These are phyloP conservation scores for Sphagnum contortum DNA, from an alignment of 225 moss, liverwort and hornwort species.

Conservation along the genomic window DNA sequence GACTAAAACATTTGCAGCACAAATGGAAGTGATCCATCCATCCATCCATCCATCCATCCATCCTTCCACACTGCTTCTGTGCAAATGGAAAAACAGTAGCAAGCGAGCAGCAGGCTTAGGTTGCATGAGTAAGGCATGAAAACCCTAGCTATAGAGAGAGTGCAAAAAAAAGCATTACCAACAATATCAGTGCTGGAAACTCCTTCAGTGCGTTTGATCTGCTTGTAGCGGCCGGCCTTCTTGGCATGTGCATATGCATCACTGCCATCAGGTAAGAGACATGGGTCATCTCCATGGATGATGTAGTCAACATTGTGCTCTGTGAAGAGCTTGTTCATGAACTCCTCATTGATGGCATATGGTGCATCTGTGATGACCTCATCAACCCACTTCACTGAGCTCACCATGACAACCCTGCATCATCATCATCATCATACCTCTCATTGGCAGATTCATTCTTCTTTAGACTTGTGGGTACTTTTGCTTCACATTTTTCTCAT, in stretches of 20 bases:
- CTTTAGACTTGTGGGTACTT: too few species aligned
- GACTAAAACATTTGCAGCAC: too few species aligned
- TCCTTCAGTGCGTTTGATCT: constrained; percentile 98
- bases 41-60: too few species aligned
- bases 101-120: too few species aligned
- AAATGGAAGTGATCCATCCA: too few species aligned
- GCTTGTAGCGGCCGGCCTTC: constrained; percentile 92
- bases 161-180: constrained; percentile 29
- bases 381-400: constrained; percentile 97
- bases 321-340: constrained; percentile 93
- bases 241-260: constrained; percentile 98
- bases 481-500: too few species aligned
- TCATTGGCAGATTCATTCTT: too few species aligned
- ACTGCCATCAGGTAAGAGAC: constrained; percentile 90
- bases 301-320: constrained; percentile 87
- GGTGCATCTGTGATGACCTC: constrained; percentile 80
- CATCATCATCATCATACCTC: too few species aligned
- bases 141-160: too few species aligned
- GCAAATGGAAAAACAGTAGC: too few species aligned
- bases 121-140: too few species aligned
- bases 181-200: constrained; percentile 98
- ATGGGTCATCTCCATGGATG: constrained; percentile 97
- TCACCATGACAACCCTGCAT: constrained; percentile 94
- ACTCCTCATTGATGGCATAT: constrained; percentile 80
- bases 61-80: too few species aligned